Conservation (phyloP, 2,329 filamentous ascomycete species). For the Fusarium buharicum region DNA sequence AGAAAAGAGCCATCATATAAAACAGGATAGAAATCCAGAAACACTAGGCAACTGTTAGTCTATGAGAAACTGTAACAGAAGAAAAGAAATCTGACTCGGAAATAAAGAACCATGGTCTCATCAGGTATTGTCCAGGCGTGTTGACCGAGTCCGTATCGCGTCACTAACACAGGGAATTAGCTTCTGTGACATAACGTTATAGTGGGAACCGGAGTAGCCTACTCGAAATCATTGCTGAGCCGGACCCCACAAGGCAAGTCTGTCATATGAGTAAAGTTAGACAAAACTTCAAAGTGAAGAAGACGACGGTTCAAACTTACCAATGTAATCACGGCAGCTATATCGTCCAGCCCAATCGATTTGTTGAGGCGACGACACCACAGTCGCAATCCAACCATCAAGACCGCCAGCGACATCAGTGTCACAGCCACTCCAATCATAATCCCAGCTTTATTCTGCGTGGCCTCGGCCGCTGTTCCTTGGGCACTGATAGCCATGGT, state of each 20-base stretch:
- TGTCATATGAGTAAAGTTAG: background rate
- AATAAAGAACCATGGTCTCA: background rate
- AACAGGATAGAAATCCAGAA: slow-evolving; percentile 38
- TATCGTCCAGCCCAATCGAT: slow-evolving; percentile 23
- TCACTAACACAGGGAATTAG: slow-evolving; percentile 28
- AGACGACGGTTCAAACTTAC: background rate
- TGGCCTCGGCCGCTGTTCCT: background rate
- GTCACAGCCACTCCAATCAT: background rate
- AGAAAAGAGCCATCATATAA: slow-evolving; percentile 12
- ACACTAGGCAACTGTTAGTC: background rate
- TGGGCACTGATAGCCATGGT: background rate
- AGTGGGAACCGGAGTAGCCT: background rate
- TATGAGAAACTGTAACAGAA: accelerated
- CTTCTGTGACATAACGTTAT: accelerated
- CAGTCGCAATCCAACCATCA: slow-evolving; percentile 25
- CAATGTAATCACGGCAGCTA: slow-evolving; percentile 4
- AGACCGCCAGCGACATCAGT: slow-evolving; percentile 11
- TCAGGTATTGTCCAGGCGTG: slow-evolving; percentile 21
- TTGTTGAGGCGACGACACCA: slow-evolving; percentile 19
- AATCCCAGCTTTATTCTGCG: background rate
- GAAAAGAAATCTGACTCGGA: background rate
- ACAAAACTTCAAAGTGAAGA: accelerated
- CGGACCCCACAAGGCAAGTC: slow-evolving; percentile 19
- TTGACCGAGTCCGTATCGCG: slow-evolving; percentile 28
- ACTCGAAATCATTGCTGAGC: slow-evolving; percentile 26